phyloP scores from a whole-genome alignment of 2,329 filamentous ascomycete species.

The Ophiostoma quercus region DNA sequence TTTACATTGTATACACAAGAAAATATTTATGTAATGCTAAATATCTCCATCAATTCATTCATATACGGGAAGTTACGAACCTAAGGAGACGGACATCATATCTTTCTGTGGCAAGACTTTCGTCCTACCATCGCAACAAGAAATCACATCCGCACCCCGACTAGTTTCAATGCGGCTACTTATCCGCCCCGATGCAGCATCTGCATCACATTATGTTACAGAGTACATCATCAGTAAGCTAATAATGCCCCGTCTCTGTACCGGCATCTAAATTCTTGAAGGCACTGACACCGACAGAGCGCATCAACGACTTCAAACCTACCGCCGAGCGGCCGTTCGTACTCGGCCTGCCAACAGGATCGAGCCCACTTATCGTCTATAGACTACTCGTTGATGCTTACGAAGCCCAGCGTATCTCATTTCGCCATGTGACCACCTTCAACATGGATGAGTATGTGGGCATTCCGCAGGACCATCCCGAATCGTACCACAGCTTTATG shows the following conservation, averaged over 20 bases:
- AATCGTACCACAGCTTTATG: constrained; percentile 78
- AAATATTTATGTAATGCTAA: background rate
- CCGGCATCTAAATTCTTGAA: constrained; percentile 34
- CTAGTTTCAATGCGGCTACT: constrained; percentile 60
- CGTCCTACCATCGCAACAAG: no score
- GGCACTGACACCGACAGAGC: background rate
- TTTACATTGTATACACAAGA: background rate
- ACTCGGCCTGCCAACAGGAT: constrained; percentile 66
- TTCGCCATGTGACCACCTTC: constrained; percentile 69
- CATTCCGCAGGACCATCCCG: constrained; percentile 65
- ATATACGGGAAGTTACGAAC: no score
- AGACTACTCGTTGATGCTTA: constrained; percentile 57
- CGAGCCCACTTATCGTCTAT: constrained; percentile 65
- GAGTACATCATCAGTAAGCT: constrained; percentile 59
- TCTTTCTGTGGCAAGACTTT: background rate
- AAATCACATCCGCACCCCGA: background rate
- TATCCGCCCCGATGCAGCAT: constrained; percentile 57
- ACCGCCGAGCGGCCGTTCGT: constrained; percentile 62
- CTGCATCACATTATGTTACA: constrained; percentile 62
- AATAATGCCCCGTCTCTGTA: no score
- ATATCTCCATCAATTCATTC: background rate
- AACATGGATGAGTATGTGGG: constrained; percentile 66
- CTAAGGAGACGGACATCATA: background rate
- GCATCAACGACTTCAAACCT: constrained; percentile 62
- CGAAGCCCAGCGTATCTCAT: constrained; percentile 47